phyloP scores from a whole-genome alignment of 2,329 filamentous ascomycete genomes.

The Trichophyton mentagrophytes region DNA sequence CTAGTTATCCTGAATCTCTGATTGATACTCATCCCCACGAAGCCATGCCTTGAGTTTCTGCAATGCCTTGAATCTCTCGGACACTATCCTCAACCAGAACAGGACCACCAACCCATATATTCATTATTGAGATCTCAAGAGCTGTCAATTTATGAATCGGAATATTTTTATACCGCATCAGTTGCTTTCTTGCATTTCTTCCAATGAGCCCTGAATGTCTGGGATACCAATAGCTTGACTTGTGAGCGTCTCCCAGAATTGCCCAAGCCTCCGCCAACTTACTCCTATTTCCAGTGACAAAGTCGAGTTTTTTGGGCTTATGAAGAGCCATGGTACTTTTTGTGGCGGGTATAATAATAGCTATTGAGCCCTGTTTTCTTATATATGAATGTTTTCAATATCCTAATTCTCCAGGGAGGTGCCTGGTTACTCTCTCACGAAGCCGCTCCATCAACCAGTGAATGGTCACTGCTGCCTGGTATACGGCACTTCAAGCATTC shows the following conservation, averaged over 20 bases:
- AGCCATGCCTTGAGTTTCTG: constrained; percentile 77
- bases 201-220: constrained; percentile 83
- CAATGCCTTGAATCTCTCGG: constrained; percentile 78
- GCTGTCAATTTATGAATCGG: neutral
- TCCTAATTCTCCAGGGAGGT: too few relatives aligned
- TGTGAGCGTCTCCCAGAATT: constrained; percentile 64
- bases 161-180: constrained; percentile 46
- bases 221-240: constrained; percentile 66
- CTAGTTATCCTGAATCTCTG: neutral
- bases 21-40: constrained; percentile 25
- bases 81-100: constrained; percentile 56
- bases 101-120: constrained; percentile 43
- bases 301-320: constrained; percentile 47
- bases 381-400: too few relatives aligned
- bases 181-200: constrained; percentile 75
- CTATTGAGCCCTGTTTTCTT: too few relatives aligned
- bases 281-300: constrained; percentile 93
- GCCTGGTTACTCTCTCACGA: too few relatives aligned
- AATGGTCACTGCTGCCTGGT: neutral
- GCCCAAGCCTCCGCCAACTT: constrained; percentile 82
- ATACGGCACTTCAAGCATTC: neutral
- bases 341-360: neutral
- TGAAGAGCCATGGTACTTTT: neutral
- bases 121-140: neutral
- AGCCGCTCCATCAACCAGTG: neutral